Conservation (phyloP, 129 eudicot genomes). For the Silybum marianum region DNA sequence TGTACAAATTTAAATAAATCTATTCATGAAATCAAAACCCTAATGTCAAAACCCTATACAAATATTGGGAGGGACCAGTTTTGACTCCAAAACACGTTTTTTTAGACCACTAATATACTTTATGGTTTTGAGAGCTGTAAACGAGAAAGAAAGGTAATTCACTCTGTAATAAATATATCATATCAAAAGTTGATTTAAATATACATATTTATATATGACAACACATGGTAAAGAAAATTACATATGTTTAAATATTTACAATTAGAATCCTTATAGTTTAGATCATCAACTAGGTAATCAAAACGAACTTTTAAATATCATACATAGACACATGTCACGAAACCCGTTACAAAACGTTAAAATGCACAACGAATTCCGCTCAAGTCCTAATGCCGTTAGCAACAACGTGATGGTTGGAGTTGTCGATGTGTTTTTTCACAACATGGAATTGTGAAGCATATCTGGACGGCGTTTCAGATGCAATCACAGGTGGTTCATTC, state of each 20-base stretch:
- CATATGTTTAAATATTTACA: background rate
- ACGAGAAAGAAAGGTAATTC: too few relatives aligned
- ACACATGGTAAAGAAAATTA: background rate
- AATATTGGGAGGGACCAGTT: too few relatives aligned
- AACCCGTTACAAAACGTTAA: background rate
- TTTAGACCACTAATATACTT: too few relatives aligned
- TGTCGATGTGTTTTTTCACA: conserved; percentile 19
- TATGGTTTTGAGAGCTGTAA: too few relatives aligned
- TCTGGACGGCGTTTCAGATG: conserved; percentile 43
- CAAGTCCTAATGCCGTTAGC: conserved; percentile 22
- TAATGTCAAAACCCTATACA: too few relatives aligned
- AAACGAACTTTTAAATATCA: background rate
- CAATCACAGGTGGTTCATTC: conserved; percentile 77
- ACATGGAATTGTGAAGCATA: conserved; percentile 69
- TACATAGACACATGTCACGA: background rate
- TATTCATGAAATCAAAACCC: too few relatives aligned
- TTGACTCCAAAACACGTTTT: too few relatives aligned
- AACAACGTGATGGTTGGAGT: conserved; percentile 16
- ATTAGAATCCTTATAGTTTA: background rate
- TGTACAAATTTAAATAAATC: too few relatives aligned
- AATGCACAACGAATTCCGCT: background rate
- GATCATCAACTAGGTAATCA: background rate
- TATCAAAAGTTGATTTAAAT: background rate
- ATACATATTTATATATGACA: background rate
- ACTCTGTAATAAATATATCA: too few relatives aligned